A percentile compares a stretch with the other conserved stretches of the same genome.
Conservation (phyloP, 139 green algal genomes). For the Chlorella sorokiniana region DNA sequence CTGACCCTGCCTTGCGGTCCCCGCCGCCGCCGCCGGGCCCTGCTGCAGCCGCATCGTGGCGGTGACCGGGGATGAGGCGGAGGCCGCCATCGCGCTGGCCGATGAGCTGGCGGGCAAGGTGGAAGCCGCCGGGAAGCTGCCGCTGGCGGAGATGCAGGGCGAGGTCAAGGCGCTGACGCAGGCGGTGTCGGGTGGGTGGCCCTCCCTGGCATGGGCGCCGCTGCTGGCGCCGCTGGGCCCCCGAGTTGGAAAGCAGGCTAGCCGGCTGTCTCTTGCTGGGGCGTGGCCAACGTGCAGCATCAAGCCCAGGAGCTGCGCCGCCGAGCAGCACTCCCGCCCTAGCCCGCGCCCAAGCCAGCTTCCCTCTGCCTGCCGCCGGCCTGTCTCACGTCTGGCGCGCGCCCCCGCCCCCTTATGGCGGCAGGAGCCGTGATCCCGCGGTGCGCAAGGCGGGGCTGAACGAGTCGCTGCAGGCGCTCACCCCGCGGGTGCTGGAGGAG, state of each 20-base stretch:
- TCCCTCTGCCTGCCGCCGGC: neutral
- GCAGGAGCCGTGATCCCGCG: constrained; percentile 75
- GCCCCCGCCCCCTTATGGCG: no score
- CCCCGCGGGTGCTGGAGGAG: constrained; percentile 70
- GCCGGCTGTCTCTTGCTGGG: neutral
- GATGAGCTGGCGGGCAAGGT: constrained; percentile 65
- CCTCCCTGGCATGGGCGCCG: neutral
- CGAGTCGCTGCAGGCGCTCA: constrained; percentile 62
- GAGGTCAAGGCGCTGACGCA: constrained; percentile 58
- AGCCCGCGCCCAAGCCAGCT: neutral
- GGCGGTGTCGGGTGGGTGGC: constrained; percentile 16
- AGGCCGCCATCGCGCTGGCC: constrained; percentile 67
- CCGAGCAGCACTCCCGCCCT: neutral
- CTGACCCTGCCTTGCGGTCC: neutral
- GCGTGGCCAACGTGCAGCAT: no score
- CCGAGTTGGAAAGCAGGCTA: neutral
- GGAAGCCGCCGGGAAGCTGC: constrained; percentile 43
- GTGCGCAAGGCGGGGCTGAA: constrained; percentile 76
- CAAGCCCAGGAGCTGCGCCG: neutral
- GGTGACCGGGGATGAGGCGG: constrained; percentile 79
- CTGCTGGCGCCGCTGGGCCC: neutral
- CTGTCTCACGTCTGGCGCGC: constrained; percentile 17
- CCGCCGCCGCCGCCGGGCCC: neutral
- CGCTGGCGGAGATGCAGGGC: constrained; percentile 47
- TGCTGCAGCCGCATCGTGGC: constrained; percentile 81